Conservation (phyloP, 75 land plant genomes). For the Isoetes taiwanensis region DNA sequence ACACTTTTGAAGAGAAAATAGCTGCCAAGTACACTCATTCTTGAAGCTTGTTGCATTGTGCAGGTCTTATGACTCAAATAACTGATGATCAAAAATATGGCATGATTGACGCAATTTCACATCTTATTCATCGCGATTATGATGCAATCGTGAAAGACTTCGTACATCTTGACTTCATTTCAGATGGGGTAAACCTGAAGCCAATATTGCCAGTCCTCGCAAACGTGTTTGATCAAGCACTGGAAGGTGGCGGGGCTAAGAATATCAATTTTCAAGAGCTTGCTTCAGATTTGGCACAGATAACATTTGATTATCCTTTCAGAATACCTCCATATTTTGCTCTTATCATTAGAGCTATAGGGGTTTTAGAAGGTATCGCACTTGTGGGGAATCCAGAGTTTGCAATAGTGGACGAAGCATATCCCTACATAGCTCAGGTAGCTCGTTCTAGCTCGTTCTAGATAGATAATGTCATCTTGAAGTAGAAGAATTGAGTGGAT, state of each 20-base stretch:
- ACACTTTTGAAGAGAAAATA: background rate
- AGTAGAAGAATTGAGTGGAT: too few relatives aligned
- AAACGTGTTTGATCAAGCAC: conserved; percentile 99
- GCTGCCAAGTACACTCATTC: background rate
- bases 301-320: conserved; percentile 99
- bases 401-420: conserved; percentile 98
- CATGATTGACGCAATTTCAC: conserved; percentile 99
- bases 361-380: conserved; percentile 97
- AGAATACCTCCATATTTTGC: conserved; percentile 99
- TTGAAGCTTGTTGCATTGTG: conserved; percentile 1
- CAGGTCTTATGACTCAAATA: conserved; percentile 94
- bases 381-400: conserved; percentile 98
- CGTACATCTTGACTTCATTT: conserved; percentile 88
- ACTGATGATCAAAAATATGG: conserved; percentile 98
- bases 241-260: conserved; percentile 99
- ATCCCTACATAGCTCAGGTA: conserved; percentile 99
- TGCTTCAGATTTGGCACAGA: conserved; percentile 97
- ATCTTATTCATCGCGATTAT: conserved; percentile 97
- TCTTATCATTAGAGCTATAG: conserved; percentile 94
- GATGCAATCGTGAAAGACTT: conserved; percentile 95
- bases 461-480: too few relatives aligned
- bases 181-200: conserved; percentile 87
- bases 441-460: background rate
- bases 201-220: conserved; percentile 96
- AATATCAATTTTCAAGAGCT: conserved; percentile 98